phyloP scores from a whole-genome alignment of 306 rosid genomes.

The Fagus crenata region DNA sequence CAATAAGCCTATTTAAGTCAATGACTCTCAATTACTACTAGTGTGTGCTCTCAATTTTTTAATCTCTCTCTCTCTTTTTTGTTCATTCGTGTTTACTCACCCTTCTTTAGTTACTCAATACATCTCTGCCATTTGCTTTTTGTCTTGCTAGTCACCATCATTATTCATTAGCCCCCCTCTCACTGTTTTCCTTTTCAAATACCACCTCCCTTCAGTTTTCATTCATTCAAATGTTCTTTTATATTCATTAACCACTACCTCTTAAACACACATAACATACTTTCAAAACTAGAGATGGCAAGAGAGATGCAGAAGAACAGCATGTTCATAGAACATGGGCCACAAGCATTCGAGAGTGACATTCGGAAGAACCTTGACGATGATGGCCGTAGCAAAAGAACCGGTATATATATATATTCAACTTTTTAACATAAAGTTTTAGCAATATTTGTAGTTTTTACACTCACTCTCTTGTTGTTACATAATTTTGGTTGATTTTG shows the following conservation, averaged over 20 bases:
- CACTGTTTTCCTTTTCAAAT: slow-evolving; percentile 24
- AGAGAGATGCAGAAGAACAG: slow-evolving; percentile 49
- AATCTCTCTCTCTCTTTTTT: not conserved
- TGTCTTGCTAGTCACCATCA: slow-evolving; percentile 28
- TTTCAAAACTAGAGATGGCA: slow-evolving; percentile 23
- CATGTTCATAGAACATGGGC: slow-evolving; percentile 66
- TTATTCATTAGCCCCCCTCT: slow-evolving; percentile 8
- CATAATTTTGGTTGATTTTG: not conserved
- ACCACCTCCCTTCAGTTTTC: slow-evolving; percentile 4
- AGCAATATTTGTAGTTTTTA: too few species aligned
- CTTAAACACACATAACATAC: not conserved
- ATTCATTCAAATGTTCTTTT: not conserved
- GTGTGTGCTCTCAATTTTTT: not conserved
- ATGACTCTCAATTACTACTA: not conserved
- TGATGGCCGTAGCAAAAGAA: slow-evolving; percentile 75
- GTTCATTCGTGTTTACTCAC: too few species aligned
- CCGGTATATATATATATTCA: slow-evolving; percentile 43
- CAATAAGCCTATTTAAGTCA: not conserved
- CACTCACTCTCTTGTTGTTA: not conserved
- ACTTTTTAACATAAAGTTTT: not conserved
- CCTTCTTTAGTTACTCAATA: too few species aligned
- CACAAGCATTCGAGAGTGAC: slow-evolving; percentile 38
- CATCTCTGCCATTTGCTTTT: slow-evolving; percentile 34
- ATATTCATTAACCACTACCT: not conserved
- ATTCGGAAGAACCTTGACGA: slow-evolving; percentile 66